Percentiles rank a stretch among this genome's conserved stretches.
Evolutionary conservation across 2,329 filamentous ascomycete genomes (phyloP).

Genomic region (Juglanconis juglandina): DNA sequence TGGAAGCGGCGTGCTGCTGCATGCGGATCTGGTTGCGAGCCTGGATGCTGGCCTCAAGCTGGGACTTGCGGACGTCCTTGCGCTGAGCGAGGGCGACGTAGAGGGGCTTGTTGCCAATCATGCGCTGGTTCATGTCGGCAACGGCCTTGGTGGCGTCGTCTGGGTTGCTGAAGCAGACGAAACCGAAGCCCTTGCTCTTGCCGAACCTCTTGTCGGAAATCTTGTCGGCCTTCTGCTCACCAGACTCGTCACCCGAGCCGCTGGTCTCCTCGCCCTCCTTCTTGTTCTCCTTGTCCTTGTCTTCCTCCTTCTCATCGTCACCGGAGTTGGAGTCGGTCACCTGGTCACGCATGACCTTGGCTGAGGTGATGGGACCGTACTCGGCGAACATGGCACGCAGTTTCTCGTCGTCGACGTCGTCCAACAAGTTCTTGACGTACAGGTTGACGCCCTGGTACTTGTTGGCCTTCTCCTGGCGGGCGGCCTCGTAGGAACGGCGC

Average conservation of each 20-base stretch:
- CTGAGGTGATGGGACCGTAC: constrained; percentile 93
- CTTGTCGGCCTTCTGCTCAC: constrained; percentile 58
- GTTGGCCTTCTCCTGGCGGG: constrained; percentile 94
- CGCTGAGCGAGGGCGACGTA: constrained; percentile 98
- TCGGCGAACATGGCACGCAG: constrained; percentile 88
- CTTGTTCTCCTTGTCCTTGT: constrained; percentile 47
- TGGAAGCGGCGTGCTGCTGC: constrained; percentile 82
- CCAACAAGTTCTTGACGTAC: constrained; percentile 98
- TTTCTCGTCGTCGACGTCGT: constrained; percentile 97
- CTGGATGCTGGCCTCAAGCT: constrained; percentile 98
- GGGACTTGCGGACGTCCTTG: constrained; percentile 99
- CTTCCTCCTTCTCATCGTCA: constrained; percentile 52
- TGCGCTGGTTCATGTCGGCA: constrained; percentile 99
- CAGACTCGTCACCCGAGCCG: constrained; percentile 45
- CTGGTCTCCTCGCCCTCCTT: constrained; percentile 46
- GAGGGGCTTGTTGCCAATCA: constrained; percentile 93
- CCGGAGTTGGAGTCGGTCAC: constrained; percentile 46
- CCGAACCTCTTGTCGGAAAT: constrained; percentile 68
- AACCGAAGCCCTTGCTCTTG: constrained; percentile 99
- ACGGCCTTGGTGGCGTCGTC: constrained; percentile 99
- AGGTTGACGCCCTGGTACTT: constrained; percentile 99
- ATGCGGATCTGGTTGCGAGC: constrained; percentile 97
- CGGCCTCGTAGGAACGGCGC: constrained; percentile 97
- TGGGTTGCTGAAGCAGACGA: constrained; percentile 99
- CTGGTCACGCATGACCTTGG: constrained; percentile 97